Evolutionary conservation across 2,329 filamentous ascomycete genomes (phyloP), one percentile per base, ranked within the genome.

Genomic region (Scedosporium minutisporum): DNA sequence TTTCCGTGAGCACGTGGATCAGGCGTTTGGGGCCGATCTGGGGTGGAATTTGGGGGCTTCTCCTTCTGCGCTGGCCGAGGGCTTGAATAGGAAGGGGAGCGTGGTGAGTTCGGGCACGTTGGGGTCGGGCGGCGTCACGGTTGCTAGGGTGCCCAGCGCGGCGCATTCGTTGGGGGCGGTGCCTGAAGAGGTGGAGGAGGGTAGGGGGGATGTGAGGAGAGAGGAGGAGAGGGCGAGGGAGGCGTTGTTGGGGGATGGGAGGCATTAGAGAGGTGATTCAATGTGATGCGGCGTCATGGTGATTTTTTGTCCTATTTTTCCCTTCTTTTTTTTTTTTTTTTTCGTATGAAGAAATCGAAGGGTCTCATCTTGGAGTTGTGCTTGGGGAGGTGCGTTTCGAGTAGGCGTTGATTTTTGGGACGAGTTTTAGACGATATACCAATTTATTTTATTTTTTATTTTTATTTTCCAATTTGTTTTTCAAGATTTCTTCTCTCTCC

Each of bases 21-120:
- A 68, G 12, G 71, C 67, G 1, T 63, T 73, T 3, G 71, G 71
- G 51, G 68, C 69, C 48, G 75, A 75, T 48, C 74, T 73, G 58
- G 71, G 71, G 18, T 72, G 71, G 65, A 51, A 44, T 61, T 18
- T 53, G 7, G 38, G 61, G 23, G 42, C 55, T n/a, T 59, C 41
- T 18, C 55, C 61, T 12, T 18, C 21, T 6, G 33, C 55, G 3
- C 21, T 51, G 10, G 57, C 41, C 12, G 55, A 63, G 10, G 46
- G 58, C 1, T 55, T 63, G 16, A 44, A 33, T 18, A 33, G 53
- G 7, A 57, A 58, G 27, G 58, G 42, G 10, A 58, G 57, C 29
- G 57, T 58, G 14, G 57, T 58, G 57, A 41, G n/a, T 18, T n/a
- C 58, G 51, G 60, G 60, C 21, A 21, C 23, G 27, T 42, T 27